Evolutionary conservation across 1,284 basidiomycete genomes (phyloP).

Genomic region (Fomes fomentarius): DNA sequence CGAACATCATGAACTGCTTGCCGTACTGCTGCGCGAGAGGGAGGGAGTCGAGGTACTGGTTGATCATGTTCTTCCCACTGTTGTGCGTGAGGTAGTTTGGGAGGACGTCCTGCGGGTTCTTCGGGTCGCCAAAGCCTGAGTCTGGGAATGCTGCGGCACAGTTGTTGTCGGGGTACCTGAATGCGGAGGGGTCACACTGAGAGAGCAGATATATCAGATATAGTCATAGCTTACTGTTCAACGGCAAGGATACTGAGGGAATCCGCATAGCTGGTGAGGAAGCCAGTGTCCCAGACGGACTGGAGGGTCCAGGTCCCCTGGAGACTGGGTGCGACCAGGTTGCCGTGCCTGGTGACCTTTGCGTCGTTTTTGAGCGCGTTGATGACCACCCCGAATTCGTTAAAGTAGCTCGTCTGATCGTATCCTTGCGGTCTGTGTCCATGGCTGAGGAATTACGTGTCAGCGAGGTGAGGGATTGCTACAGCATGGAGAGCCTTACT

Average conservation of each 20-base stretch:
- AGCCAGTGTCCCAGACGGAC: constrained; percentile 49
- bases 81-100: constrained; percentile 60
- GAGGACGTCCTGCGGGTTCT: constrained; percentile 56
- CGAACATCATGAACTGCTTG: constrained; percentile 57
- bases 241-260: constrained; percentile 47
- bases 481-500: constrained; percentile 16
- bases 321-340: constrained; percentile 55
- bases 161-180: constrained; percentile 57
- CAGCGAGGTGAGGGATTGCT: background rate
- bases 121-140: constrained; percentile 21
- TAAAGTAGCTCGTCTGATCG: constrained; percentile 46
- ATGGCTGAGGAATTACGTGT: constrained; percentile 25
- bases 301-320: constrained; percentile 49
- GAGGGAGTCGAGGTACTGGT: constrained; percentile 51
- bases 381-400: constrained; percentile 52
- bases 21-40: constrained; percentile 41
- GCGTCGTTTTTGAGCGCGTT: constrained; percentile 42
- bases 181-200: background rate
- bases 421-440: constrained; percentile 42
- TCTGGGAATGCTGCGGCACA: constrained; percentile 53
- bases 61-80: constrained; percentile 46
- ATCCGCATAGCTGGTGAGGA: constrained; percentile 41
- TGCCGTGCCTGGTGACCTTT: constrained; percentile 38
- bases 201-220: background rate
- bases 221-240: constrained; percentile 46